Percentiles rank a stretch among this genome's conserved stretches.
phyloP scores from a whole-genome alignment of 805 yeast species.

The Brettanomyces nanus region DNA sequence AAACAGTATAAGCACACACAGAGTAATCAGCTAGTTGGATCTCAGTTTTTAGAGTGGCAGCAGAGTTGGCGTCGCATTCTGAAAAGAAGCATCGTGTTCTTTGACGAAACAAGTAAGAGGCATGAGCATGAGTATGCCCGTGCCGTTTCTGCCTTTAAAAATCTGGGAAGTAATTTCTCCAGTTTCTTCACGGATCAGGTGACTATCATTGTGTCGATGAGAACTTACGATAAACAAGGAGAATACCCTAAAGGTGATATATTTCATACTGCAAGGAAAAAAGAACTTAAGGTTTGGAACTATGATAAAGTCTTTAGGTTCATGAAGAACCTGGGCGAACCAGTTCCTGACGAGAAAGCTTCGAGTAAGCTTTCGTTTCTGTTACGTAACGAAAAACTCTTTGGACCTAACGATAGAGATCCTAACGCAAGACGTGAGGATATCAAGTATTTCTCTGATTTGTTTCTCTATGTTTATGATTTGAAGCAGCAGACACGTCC shows the following conservation, averaged over 20 bases:
- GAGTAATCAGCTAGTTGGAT: no score
- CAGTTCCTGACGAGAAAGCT: constrained; percentile 18
- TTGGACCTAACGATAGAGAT: constrained; percentile 85
- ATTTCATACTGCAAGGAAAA: constrained; percentile 50
- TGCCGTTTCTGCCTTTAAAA: constrained; percentile 27
- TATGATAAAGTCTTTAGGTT: constrained; percentile 79
- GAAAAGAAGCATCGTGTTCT: constrained; percentile 48
- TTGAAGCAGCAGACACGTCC: constrained; percentile 72
- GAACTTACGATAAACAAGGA: constrained; percentile 35
- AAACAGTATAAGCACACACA: background rate
- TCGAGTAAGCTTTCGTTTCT: constrained; percentile 43
- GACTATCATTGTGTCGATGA: constrained; percentile 72
- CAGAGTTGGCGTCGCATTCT: constrained; percentile 50
- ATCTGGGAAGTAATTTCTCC: constrained; percentile 49
- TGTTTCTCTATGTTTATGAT: constrained; percentile 75
- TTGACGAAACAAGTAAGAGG: constrained; percentile 36
- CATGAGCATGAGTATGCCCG: constrained; percentile 27
- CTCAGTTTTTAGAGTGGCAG: constrained; percentile 49
- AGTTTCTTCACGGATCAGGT: constrained; percentile 53
- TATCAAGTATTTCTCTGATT: constrained; percentile 67
- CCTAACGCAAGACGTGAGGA: constrained; percentile 81
- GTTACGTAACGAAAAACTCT: constrained; percentile 74
- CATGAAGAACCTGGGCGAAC: constrained; percentile 52
- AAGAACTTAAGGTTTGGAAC: constrained; percentile 77
- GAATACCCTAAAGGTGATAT: constrained; percentile 52